Conservation (phyloP, 2,329 filamentous ascomycete genomes). For the Thielaviopsis ethacetica region DNA sequence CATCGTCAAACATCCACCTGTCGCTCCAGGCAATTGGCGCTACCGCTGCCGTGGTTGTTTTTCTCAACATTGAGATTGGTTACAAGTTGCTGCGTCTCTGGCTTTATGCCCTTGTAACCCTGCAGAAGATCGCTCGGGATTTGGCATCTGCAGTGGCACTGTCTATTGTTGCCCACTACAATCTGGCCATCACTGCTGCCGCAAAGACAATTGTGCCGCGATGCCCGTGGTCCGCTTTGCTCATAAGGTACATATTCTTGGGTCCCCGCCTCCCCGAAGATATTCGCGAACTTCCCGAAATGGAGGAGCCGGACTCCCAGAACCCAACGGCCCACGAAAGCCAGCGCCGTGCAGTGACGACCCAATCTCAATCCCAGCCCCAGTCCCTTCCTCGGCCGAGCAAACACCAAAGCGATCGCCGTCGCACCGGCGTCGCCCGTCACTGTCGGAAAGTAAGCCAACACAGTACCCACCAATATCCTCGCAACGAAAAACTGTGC, state of each 20-base stretch:
- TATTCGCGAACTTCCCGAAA: slow-evolving; percentile 9
- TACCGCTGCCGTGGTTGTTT: slow-evolving; percentile 9
- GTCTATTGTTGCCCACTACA: slow-evolving; percentile 5
- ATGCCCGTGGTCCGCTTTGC: slow-evolving; percentile 9
- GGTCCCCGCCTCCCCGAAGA: slow-evolving; percentile 11
- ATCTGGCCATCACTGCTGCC: not conserved
- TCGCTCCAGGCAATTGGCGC: slow-evolving; percentile 7
- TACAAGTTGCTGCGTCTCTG: slow-evolving; percentile 11
- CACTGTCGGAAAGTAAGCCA: not conserved
- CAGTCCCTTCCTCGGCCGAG: not conserved
- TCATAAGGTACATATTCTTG: slow-evolving; percentile 8
- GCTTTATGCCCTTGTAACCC: slow-evolving; percentile 9
- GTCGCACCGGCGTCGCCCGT: not conserved
- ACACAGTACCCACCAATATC: not conserved
- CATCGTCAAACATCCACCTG: slow-evolving; percentile 10
- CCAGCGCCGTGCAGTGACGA: not conserved
- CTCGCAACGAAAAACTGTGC: slow-evolving; percentile 1
- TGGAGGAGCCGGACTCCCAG: not conserved
- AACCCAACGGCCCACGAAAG: not conserved
- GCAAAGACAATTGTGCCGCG: not conserved
- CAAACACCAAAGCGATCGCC: not conserved
- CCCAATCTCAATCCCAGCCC: not conserved
- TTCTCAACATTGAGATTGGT: slow-evolving; percentile 11
- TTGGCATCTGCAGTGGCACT: slow-evolving; percentile 4
- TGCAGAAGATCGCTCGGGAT: slow-evolving; percentile 9